Percentiles rank a stretch among this genome's conserved stretches.
phyloP scores from a whole-genome alignment of 2,329 filamentous ascomycete genomes.

The Phialophora macrospora region DNA sequence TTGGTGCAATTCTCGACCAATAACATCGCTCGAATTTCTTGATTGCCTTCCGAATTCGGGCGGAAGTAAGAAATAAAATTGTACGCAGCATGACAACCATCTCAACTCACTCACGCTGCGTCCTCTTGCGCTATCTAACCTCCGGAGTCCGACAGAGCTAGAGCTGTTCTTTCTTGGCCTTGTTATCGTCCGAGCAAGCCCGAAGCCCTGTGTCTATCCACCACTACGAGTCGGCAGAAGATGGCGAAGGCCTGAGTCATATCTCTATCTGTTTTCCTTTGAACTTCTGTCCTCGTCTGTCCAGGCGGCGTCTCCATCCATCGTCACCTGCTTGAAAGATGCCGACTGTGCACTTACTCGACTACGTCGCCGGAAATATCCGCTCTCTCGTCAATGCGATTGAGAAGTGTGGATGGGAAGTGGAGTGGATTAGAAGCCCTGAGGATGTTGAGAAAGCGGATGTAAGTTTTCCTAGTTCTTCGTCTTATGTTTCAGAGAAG shows the following conservation, averaged over 20 bases:
- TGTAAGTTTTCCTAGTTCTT: conserved; percentile 57
- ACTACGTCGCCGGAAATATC: conserved; percentile 97
- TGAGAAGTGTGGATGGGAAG: conserved; percentile 89
- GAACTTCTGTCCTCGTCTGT: not conserved
- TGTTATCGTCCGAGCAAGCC: not conserved
- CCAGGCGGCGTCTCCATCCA: not conserved
- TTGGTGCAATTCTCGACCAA: not conserved
- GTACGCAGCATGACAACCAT: not conserved
- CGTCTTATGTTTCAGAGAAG: not conserved
- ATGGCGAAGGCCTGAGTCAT: conserved; percentile 11
- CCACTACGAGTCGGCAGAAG: not conserved
- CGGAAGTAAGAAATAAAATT: not conserved
- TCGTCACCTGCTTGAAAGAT: conserved; percentile 39
- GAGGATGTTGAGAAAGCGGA: conserved; percentile 84
- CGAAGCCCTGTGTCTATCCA: not conserved
- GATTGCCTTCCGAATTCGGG: conserved; percentile 4
- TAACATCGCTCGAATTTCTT: not conserved
- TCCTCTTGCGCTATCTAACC: not conserved
- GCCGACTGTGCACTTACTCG: conserved; percentile 60
- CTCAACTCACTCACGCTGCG: not conserved
- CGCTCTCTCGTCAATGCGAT: conserved; percentile 94
- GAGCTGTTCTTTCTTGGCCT: not conserved
- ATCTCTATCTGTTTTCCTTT: not conserved
- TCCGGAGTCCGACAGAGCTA: not conserved
- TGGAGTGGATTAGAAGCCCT: conserved; percentile 88